phyloP scores from a whole-genome alignment of 176 grass and related monocot species.

The Zea mays region DNA sequence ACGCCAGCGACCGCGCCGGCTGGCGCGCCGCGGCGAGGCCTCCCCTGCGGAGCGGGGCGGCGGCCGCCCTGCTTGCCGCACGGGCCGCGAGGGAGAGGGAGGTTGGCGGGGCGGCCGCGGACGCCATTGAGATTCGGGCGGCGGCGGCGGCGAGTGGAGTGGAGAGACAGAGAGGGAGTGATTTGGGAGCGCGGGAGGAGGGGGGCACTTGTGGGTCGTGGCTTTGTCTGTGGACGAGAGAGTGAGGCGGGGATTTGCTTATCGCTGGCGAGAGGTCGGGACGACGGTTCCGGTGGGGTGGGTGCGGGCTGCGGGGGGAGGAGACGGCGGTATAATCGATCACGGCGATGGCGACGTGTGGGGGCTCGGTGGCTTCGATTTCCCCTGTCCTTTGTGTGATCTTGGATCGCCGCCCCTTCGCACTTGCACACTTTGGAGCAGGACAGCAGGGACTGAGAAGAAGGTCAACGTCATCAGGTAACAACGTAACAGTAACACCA shows the following conservation, averaged over 20 bases:
- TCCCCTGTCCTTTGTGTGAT: slow-evolving; percentile 24
- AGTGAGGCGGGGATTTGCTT: neutral
- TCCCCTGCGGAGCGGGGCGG: slow-evolving; percentile 35
- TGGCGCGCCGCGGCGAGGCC: slow-evolving; percentile 45
- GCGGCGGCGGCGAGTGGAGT: neutral
- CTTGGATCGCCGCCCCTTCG: neutral
- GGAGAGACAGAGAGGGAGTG: neutral
- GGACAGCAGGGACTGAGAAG: too few species aligned
- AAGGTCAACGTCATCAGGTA: too few species aligned
- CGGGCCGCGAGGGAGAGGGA: slow-evolving; percentile 30
- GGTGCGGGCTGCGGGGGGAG: slow-evolving; percentile 28
- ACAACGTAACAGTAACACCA: too few species aligned
- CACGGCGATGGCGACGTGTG: slow-evolving; percentile 45
- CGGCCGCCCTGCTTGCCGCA: slow-evolving; percentile 19
- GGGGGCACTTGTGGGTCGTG: neutral
- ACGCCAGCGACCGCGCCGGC: slow-evolving; percentile 46
- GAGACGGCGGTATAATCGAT: slow-evolving; percentile 37
- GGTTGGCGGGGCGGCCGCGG: slow-evolving; percentile 38
- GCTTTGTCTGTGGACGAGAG: neutral
- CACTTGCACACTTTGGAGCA: too few species aligned
- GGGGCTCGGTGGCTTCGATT: slow-evolving; percentile 34
- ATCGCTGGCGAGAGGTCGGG: slow-evolving; percentile 67
- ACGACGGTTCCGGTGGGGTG: slow-evolving; percentile 22
- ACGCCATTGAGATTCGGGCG: slow-evolving; percentile 30
- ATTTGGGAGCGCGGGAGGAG: slow-evolving; percentile 2